phyloP scores from a whole-genome alignment of 2,329 filamentous ascomycete species.

The Botrytis sinoallii region DNA sequence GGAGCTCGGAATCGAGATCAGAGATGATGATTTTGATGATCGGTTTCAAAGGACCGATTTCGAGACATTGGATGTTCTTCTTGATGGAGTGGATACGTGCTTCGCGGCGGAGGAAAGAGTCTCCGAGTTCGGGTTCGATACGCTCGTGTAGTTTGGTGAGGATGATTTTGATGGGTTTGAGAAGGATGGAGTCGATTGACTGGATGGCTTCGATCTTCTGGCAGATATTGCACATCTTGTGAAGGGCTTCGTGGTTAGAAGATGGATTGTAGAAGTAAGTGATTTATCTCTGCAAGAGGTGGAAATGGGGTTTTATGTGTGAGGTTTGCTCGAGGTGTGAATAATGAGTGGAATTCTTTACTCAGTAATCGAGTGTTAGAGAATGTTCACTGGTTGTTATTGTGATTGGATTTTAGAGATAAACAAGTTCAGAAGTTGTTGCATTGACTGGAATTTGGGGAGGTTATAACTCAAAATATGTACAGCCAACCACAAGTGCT shows the following conservation, averaged over 20 bases:
- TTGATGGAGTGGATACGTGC: neutral
- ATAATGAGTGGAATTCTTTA: neutral
- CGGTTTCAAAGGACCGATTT: neutral
- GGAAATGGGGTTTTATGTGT: neutral
- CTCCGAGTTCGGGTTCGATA: neutral
- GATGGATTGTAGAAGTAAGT: too few species aligned
- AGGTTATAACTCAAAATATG: neutral
- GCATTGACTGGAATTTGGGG: neutral
- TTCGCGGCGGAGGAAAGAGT: neutral
- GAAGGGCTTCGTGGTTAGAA: neutral
- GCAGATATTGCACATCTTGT: neutral
- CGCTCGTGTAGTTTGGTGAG: neutral
- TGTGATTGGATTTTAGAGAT: neutral
- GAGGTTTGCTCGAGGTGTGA: neutral
- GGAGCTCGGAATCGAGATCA: neutral
- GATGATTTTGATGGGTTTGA: neutral
- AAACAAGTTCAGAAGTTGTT: neutral
- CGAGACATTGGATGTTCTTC: neutral
- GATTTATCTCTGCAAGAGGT: too few species aligned
- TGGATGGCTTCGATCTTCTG: neutral
- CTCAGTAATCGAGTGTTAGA: neutral
- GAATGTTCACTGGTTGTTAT: neutral
- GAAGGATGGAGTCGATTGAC: neutral
- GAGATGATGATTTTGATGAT: neutral
- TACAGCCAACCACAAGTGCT: too few species aligned